Percentiles rank a stretch among this genome's conserved stretches.
phyloP scores from a whole-genome alignment of 1,139 yeast genomes.

The Pneumocystis jirovecii region DNA sequence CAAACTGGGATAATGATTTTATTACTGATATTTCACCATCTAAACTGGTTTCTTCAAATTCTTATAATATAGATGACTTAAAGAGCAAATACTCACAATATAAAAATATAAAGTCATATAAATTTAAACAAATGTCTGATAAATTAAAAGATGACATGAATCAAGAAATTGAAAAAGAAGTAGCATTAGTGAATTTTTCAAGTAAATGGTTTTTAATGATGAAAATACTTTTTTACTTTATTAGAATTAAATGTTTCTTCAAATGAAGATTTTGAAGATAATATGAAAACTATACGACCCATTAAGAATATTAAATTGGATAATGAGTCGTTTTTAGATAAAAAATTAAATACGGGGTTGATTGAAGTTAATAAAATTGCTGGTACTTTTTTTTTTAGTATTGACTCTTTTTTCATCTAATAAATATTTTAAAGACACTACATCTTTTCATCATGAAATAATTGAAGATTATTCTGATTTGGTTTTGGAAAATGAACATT shows the following conservation, averaged over 20 bases:
- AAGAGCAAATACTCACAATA: background rate
- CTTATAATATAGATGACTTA: background rate
- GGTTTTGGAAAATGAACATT: background rate
- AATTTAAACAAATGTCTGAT: background rate
- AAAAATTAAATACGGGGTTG: background rate
- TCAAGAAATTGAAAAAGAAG: background rate
- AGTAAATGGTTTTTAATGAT: background rate
- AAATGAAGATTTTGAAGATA: background rate
- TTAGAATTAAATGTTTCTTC: background rate
- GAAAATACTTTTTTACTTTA: background rate
- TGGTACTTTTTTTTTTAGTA: background rate
- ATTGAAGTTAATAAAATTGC: background rate
- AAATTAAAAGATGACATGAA: background rate
- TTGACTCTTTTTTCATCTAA: background rate
- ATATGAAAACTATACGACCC: constrained; percentile 1
- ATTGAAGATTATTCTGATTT: constrained; percentile 1
- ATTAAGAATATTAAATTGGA: background rate
- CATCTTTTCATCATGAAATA: background rate
- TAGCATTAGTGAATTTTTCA: background rate
- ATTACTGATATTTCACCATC: constrained; percentile 4
- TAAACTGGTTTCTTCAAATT: background rate
- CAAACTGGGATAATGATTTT: constrained; percentile 15
- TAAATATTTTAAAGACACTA: background rate
- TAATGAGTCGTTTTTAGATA: background rate
- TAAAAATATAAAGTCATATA: background rate